Base-by-base conservation (phyloP, 2,329 filamentous ascomycete species). In the Aspergillus jensenii region DNA sequence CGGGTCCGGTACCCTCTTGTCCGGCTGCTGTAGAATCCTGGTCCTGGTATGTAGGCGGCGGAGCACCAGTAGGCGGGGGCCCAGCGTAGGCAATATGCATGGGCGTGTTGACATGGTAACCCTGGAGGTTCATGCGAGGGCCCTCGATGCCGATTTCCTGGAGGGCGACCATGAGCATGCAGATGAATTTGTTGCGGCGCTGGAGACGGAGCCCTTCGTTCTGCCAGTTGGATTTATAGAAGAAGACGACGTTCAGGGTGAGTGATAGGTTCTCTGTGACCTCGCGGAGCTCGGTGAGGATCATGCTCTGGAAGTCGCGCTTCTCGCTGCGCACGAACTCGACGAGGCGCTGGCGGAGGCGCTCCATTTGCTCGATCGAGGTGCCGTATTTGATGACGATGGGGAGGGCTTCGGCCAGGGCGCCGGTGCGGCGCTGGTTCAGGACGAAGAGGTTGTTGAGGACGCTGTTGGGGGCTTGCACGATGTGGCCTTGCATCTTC, bases 141-240 rank as follows among this genome's bases (percentile, higher is more conserved):
- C 90, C 90, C 80, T 96, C 90, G 71, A 96, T 95, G 57, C 91
- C 91, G 52, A 93, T 82, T 55, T 91, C 86, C 60, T 90, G 84
- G 80, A 97, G 92, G 54, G 90, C 86, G 39, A 90, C 81, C 89
- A 96, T 96, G 68, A 98, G 80, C 61, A 95, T 91, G 63, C 90
- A 92, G 64, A 96, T 92, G 75, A 98, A 96, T 71, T 93, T 95
- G 81, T 97, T 97, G 68, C 95, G 90, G 17, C 93, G 86, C 66
- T 90, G 90, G 2, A 98, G 84, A 77, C 93, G 92, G 21, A 97
- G 82, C 43, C 96, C 81, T 72, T 98, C 93, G 71, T 97, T 97
- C 72, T 98, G 93, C 85, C 90, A 97, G 74, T 93, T 97, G 59
- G 89, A 91, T 75, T 97, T 97, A 83, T 97, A 96, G 81, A 97